These are phyloP conservation scores for Chenopodium berlandieri DNA, from an alignment of 148 eudicot genomes.

Conservation along the genomic window DNA sequence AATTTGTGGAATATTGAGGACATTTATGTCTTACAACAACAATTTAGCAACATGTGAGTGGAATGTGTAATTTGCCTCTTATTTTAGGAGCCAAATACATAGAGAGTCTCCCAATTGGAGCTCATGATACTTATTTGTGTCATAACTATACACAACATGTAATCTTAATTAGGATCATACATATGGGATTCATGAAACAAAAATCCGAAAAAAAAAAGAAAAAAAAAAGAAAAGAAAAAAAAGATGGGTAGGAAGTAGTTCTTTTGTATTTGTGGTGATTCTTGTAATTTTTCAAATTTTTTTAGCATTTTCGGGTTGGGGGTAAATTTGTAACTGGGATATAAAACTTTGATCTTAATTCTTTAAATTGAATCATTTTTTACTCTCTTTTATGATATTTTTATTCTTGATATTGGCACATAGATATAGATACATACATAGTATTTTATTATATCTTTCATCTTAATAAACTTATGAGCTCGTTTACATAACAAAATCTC, in stretches of 20 bases:
- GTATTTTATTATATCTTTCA: too few relatives aligned
- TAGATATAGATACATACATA: neutral
- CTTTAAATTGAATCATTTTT: constrained; percentile 15
- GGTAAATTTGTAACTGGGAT: constrained; percentile 9
- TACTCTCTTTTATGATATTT: neutral
- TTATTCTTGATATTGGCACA: neutral
- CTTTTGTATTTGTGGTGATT: constrained; percentile 15
- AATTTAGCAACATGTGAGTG: constrained; percentile 39
- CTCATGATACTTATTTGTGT: constrained; percentile 16
- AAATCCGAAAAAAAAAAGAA: neutral
- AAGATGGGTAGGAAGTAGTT: neutral
- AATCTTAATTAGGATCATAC: constrained; percentile 19
- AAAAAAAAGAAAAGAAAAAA: too few relatives aligned
- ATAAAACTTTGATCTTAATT: constrained; percentile 13
- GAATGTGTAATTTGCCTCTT: neutral
- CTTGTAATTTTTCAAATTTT: constrained; percentile 13
- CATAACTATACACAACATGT: constrained; percentile 18
- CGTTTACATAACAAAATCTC: neutral
- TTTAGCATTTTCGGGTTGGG: neutral
- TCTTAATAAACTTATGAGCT: neutral
- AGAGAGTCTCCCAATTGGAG: neutral
- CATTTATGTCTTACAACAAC: constrained; percentile 64
- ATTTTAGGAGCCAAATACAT: neutral
- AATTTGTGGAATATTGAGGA: constrained; percentile 74
- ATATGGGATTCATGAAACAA: constrained; percentile 1